These are phyloP conservation scores for Amylocystis lapponica DNA, from an alignment of 768 basidiomycete genomes.

Conservation along the genomic window DNA sequence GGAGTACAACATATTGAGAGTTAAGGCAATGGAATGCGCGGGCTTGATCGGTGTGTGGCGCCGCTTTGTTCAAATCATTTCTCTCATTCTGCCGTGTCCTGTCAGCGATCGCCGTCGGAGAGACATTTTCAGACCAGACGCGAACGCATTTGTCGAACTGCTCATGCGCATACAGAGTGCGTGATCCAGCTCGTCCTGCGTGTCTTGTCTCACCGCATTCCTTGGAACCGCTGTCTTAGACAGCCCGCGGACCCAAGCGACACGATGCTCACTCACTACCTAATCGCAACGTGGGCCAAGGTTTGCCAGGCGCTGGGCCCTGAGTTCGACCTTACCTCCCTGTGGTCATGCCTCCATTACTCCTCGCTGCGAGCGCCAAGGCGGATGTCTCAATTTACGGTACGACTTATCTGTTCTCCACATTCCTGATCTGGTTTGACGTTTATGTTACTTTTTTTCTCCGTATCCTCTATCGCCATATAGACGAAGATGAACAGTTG, in stretches of 20 bases:
- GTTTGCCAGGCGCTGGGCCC: conserved; percentile 79
- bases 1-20: conserved; percentile 62
- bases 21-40: conserved; percentile 90
- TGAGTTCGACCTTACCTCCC: conserved; percentile 87
- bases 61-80: not conserved
- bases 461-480: too few relatives aligned
- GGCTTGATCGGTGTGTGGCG: conserved; percentile 66
- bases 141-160: conserved; percentile 62
- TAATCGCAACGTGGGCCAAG: conserved; percentile 87
- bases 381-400: conserved; percentile 73
- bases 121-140: conserved; percentile 72
- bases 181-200: conserved; percentile 14
- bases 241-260: conserved; percentile 65
- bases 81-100: not conserved
- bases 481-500: conserved; percentile 49
- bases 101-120: conserved; percentile 81
- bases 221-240: conserved; percentile 33
- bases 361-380: conserved; percentile 73
- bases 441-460: conserved; percentile 2
- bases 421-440: not conserved
- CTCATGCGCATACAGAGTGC: conserved; percentile 75
- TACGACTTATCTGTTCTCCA: conserved; percentile 23
- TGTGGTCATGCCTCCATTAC: conserved; percentile 74
- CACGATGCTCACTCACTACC: conserved; percentile 64
- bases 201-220: not conserved